Base-by-base conservation (phyloP, 345 rosid species). In the Arabidopsis arenosa region DNA sequence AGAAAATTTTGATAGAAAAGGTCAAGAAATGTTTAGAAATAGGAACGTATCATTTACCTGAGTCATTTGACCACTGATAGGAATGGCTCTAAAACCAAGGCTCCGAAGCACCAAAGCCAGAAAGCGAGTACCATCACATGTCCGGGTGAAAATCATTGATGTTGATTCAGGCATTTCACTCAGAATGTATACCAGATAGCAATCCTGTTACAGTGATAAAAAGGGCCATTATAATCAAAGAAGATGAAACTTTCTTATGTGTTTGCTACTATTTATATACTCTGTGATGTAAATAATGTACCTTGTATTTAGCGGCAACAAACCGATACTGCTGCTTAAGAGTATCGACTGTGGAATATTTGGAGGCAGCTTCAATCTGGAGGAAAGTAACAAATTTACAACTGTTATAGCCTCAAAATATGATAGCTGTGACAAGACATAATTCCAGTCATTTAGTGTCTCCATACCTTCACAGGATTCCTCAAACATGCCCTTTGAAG, bases 31-130 rank as follows among this genome's bases (percentile, higher is more conserved):
- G 15, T 58, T 21, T 10, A 58, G 48, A 13, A 41, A 44, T 4
- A 13, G 6, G 21, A 62, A 14, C 40, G 53, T 36, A 40, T 23
- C 30, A 66, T 35, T 60, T 56, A 87, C 97, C 99, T 92, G 99
- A 70, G 79, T 87, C 99, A 95, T 92, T 44, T 95, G 98, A 55
- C 99, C 99, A 83, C 92, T 92, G 59, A 95, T 92, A 4, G 99
- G 99, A 74, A 95, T 87, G 76, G 99, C 97, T 79, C 91, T 85
- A 54, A 92, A 76, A 63, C 94, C 96, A 72, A 95, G 96, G 81
- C 88, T 92, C 52, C 98, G 85, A 79, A 95, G 97, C 77, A 86
- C 43, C 80, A 84, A 75, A 43, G 98, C 92, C 77, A 95, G 75
- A 77, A 88, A 78, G 44, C 77, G 87, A 59, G 99, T 95, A 70